Evolutionary conservation across 345 rosid genomes (phyloP).

Genomic region (Corchorus olitorius): DNA sequence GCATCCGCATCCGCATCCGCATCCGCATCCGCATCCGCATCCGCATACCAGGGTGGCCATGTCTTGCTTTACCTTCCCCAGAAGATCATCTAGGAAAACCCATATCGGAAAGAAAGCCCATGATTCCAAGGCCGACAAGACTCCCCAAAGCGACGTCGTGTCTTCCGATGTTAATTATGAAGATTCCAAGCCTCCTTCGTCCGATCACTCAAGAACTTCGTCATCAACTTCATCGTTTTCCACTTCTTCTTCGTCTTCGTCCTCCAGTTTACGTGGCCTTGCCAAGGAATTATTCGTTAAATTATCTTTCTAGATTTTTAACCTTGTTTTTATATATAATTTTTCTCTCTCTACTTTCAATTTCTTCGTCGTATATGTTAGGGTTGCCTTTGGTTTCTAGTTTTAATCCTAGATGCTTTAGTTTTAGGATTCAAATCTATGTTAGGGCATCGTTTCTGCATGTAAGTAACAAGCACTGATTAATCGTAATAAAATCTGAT

Average conservation of each 20-base stretch:
- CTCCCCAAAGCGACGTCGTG: not conserved
- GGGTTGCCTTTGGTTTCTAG: not conserved
- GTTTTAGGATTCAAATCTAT: not conserved
- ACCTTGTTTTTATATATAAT: not conserved
- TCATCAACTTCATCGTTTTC: not conserved
- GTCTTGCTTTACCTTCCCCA: not conserved
- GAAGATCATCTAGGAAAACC: too few species aligned
- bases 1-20: too few species aligned
- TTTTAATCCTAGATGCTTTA: not conserved
- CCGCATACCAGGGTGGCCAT: not conserved
- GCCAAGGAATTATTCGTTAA: not conserved
- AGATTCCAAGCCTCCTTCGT: not conserved
- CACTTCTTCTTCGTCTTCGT: not conserved
- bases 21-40: too few species aligned
- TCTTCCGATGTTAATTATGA: not conserved
- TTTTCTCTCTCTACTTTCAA: not conserved
- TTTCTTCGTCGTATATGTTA: not conserved
- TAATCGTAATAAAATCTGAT: not conserved
- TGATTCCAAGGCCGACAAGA: too few species aligned
- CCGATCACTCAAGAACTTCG: not conserved
- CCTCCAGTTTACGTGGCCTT: conserved; percentile 3
- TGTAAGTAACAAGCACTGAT: too few species aligned
- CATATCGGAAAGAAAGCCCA: too few species aligned
- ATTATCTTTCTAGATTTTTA: not conserved
- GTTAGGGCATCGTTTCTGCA: not conserved